phyloP scores from a whole-genome alignment of 768 basidiomycete genomes.

The Coprinopsis cinerea region DNA sequence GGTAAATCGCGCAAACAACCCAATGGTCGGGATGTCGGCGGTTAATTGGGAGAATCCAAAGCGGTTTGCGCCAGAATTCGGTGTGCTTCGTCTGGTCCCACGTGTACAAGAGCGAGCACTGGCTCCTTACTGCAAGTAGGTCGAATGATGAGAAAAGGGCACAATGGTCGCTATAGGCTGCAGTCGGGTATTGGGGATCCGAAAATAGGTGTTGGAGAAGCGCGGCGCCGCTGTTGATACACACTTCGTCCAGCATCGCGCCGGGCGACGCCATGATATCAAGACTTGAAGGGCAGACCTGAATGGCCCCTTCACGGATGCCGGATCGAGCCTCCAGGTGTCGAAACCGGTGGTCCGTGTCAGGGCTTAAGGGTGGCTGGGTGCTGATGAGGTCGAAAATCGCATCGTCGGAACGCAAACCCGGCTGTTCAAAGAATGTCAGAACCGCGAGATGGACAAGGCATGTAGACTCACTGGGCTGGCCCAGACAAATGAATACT shows the following conservation, averaged over 20 bases:
- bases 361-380: too few species aligned
- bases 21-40: constrained; percentile 26
- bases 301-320: neutral
- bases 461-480: too few species aligned
- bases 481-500: too few species aligned
- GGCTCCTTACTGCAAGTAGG: constrained; percentile 14
- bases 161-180: neutral
- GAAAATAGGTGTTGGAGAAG: constrained; percentile 12
- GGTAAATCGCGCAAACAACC: constrained; percentile 22
- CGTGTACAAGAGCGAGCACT: constrained; percentile 12
- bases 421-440: too few species aligned
- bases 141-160: constrained; percentile 16
- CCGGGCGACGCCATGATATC: neutral
- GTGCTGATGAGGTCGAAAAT: too few species aligned
- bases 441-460: too few species aligned
- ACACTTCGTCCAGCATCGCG: constrained; percentile 18
- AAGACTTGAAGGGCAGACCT: neutral
- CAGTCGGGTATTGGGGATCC: neutral
- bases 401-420: too few species aligned
- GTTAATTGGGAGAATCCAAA: constrained; percentile 37
- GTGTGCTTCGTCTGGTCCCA: constrained; percentile 16
- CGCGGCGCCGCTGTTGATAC: constrained; percentile 20
- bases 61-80: constrained; percentile 24
- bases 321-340: neutral
- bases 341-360: too few species aligned